These are phyloP conservation scores for Corchorus capsularis DNA, from an alignment of 345 rosid species.

Conservation along the genomic window DNA sequence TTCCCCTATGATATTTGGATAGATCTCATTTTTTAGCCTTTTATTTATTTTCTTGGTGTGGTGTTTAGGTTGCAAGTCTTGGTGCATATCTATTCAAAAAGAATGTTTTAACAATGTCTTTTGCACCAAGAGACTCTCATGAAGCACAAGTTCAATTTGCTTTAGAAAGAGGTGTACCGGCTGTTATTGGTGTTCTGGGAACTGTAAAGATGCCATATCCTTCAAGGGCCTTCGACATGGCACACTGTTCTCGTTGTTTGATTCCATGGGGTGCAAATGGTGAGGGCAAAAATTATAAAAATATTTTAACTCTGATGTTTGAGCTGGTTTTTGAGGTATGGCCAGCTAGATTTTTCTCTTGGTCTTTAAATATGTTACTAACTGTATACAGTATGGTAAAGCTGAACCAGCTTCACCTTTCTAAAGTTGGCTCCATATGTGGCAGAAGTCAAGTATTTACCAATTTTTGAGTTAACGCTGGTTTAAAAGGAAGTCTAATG, in stretches of 20 bases:
- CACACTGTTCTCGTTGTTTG: constrained; percentile 97
- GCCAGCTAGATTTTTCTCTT: background rate
- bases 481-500: background rate
- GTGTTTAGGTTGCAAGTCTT: constrained; percentile 85
- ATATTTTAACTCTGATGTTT: background rate
- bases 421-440: background rate
- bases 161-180: constrained; percentile 97
- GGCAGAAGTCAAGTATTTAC: background rate
- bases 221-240: constrained; percentile 92
- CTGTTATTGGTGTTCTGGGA: constrained; percentile 96
- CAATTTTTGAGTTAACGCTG: background rate
- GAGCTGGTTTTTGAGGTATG: background rate
- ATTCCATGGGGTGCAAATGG: constrained; percentile 97
- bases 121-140: constrained; percentile 97
- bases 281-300: constrained; percentile 33
- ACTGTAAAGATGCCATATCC: constrained; percentile 88
- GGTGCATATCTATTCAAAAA: constrained; percentile 97
- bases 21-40: background rate
- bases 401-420: background rate
- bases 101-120: constrained; percentile 92
- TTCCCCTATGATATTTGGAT: background rate
- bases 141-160: constrained; percentile 99
- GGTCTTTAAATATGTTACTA: background rate
- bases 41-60: background rate
- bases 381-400: background rate